Base-by-base conservation (phyloP, 1,139 yeast species). In the Candida sp. region DNA sequence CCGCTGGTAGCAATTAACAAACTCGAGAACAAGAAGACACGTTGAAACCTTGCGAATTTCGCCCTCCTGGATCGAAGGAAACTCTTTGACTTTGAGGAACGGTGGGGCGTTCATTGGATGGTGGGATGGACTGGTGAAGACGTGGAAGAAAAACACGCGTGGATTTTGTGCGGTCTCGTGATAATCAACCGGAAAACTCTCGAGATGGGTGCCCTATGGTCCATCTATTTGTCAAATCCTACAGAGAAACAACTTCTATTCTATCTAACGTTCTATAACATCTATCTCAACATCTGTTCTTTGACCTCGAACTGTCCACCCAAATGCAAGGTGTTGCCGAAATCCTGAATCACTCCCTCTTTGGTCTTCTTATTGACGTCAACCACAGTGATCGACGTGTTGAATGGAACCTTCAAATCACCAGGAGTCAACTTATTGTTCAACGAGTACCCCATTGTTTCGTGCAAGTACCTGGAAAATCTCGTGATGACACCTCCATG, bases 401-500 rank as follows among this genome's bases (percentile, higher is more conserved):
- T 90, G 65, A 77, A 88, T 0, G 89, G 88, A 34, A 87, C 90
- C 55, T 78, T 78, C 54, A 87, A 72, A 49, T 77, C 78, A 1
- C 71, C 75, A 6, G 63, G 68, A 1, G 68, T 62, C 50, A 81
- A 69, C 1, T 68, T 71, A 0, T 66, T 61, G 7, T 64, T 67
- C 49, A 85, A 67, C n/a, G 56, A 54, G 57, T 72, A 83, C 5
- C 68, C 65, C 45, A 65, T 60, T 28, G 72, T 75, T 3, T 61
- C 58, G 52, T 80, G 71, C 38, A 82, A 65, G 54, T 80, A 74
- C 49, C 82, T 79, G 47, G 81, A 63, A 44, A 87, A 78, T 44
- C 84, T 80, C 48, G 90, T 80, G 33, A 92, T 85, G 1, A 90
- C 90, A 5, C 97, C 97, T 22, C 98, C 98, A 63, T 92, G 98